Conservation (phyloP, 257 asterid species). For the Handroanthus guayacan region DNA sequence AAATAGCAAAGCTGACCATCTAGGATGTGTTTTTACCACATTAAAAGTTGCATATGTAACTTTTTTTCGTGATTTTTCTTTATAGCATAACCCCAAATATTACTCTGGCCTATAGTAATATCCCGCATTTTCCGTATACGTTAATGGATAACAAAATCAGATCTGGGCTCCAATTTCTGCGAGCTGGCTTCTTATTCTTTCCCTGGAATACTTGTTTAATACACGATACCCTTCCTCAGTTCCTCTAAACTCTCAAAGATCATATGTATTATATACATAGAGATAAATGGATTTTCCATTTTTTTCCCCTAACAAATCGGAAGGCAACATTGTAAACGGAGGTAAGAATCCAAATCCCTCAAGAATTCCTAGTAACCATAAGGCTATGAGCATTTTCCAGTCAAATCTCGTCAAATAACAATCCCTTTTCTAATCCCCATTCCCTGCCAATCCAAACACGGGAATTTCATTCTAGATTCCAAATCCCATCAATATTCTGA, state of each 20-base stretch:
- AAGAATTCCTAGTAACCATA: background rate
- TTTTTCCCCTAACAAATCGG: background rate
- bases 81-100: background rate
- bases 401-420: background rate
- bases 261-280: background rate
- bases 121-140: background rate
- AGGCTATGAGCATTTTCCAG: background rate
- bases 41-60: slow-evolving; percentile 1
- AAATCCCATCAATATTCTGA: slow-evolving; percentile 18
- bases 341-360: background rate
- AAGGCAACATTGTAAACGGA: background rate
- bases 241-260: slow-evolving; percentile 21
- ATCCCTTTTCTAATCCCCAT: background rate
- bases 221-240: slow-evolving; percentile 1
- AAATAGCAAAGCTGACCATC: background rate
- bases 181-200: slow-evolving; percentile 5
- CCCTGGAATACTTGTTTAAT: slow-evolving; percentile 6
- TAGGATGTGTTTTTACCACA: background rate
- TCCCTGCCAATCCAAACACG: background rate
- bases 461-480: slow-evolving; percentile 11
- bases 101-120: background rate
- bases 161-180: slow-evolving; percentile 30
- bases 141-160: slow-evolving; percentile 27
- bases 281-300: background rate
- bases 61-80: background rate